Conservation (phyloP, 805 yeast genomes). For the Saccharomycopsis sp. region DNA sequence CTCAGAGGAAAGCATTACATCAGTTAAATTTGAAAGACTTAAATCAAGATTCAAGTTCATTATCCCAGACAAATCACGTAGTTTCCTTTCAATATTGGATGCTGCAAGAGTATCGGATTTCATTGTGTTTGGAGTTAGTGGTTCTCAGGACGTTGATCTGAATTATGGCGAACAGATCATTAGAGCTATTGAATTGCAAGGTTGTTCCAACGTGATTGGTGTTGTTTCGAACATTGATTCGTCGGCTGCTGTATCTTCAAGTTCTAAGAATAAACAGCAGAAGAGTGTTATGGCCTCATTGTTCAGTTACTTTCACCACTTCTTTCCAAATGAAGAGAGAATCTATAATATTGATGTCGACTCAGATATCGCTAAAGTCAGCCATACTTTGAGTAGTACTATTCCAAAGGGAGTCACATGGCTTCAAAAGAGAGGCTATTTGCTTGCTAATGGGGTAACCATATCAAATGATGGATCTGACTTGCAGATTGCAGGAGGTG, state of each 20-base stretch:
- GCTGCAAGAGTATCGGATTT: conserved; percentile 86
- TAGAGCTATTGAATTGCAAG: conserved; percentile 86
- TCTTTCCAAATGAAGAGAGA: conserved; percentile 76
- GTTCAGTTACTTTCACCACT: conserved; percentile 61
- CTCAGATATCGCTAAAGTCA: conserved; percentile 66
- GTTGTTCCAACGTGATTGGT: conserved; percentile 76
- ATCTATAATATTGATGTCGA: conserved; percentile 61
- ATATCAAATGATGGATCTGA: conserved; percentile 30
- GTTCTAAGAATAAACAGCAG: conserved; percentile 72
- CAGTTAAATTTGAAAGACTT: conserved; percentile 54
- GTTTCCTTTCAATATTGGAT: conserved; percentile 68
- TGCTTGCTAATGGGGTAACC: conserved; percentile 62
- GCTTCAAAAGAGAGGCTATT: conserved; percentile 90
- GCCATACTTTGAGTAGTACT: conserved; percentile 76
- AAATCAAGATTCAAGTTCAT: conserved; percentile 67
- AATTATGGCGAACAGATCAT: conserved; percentile 82
- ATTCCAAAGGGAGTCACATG: conserved; percentile 80
- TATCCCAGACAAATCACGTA: conserved; percentile 55
- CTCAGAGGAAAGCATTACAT: conserved; percentile 24
- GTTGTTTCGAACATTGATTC: conserved; percentile 61
- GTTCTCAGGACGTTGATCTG: conserved; percentile 72
- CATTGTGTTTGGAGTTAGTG: conserved; percentile 85
- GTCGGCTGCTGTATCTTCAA: conserved; percentile 23
- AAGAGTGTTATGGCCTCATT: conserved; percentile 59
- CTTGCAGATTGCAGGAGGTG: conserved; percentile 70